Evolutionary conservation across 306 rosid genomes (phyloP).

Genomic region (Quillaja saponaria): DNA sequence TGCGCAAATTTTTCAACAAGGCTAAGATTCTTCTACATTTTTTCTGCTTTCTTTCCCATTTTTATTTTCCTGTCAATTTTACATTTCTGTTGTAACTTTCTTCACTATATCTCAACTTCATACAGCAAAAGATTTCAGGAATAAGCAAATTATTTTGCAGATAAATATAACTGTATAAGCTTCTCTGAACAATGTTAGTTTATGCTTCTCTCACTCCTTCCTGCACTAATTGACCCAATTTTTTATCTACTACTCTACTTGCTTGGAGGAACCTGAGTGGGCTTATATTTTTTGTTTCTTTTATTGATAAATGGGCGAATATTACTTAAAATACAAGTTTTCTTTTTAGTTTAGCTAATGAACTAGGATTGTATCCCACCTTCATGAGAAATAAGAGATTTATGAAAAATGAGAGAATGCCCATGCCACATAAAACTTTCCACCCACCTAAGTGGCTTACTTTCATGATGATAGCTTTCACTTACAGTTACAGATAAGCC

Average conservation of each 20-base stretch:
- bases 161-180: background rate
- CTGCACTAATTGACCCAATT: background rate
- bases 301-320: constrained; percentile 19
- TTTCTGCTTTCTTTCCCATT: too few relatives aligned
- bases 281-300: background rate
- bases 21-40: too few relatives aligned
- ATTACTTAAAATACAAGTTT: constrained; percentile 3
- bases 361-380: too few relatives aligned
- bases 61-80: too few relatives aligned
- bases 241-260: too few relatives aligned
- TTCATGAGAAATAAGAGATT: too few relatives aligned
- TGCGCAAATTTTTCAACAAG: too few relatives aligned
- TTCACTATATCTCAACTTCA: too few relatives aligned
- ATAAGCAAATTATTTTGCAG: background rate
- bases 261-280: background rate
- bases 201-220: background rate
- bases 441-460: constrained; percentile 12
- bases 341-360: background rate
- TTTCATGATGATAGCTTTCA: constrained; percentile 28
- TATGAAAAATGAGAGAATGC: constrained; percentile 1
- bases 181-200: constrained; percentile 10
- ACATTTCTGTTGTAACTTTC: too few relatives aligned
- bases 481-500: background rate
- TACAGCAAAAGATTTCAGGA: too few relatives aligned
- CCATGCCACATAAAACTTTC: too few relatives aligned